Evolutionary conservation across 2,329 filamentous ascomycete genomes (phyloP), one percentile per base, ranked within the genome.

Genomic region (Epichloe uncinata): DNA sequence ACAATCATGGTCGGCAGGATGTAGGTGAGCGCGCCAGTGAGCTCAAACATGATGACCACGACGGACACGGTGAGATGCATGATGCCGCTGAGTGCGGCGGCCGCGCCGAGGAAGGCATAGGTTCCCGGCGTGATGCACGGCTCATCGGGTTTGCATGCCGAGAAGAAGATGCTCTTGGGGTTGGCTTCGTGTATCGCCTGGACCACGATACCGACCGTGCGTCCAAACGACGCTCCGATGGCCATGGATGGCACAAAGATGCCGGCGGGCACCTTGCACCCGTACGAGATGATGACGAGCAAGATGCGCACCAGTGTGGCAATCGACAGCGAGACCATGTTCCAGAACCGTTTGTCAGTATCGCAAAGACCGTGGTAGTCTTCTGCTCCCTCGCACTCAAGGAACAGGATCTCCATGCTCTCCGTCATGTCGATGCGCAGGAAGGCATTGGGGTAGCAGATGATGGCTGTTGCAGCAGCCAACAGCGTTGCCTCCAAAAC

Each of bases 161-260:
- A 74, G 63, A 98, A 98, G 69, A 96, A 95, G 16, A 80, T 73
- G 43, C 87, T 89, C 43, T 79, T 67, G 0, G 93, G 93, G 60
- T 90, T 85, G 0, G 85, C 78, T 61, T 96, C 87, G 62, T 97
- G 82, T 2, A 97, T 73, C 16, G 85, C 83, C 66, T 97, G 87
- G 15, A 98, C 93, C 45, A 96, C 75, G 52, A 97, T 96, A 16
- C 93, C 93, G n/a, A 98, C 75, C 56, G 90, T 88, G 40, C 93
- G 81, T 4, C 93, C 93, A 65, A 98, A 97, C 0, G 87, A 89
- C 0, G 93, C 93, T 1, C 93, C 93, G 47, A 98, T 82, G 1
- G 93, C 93, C 93, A 98, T 98, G 2, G 89, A 95, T 3, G 93
- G 93, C 0, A 98, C 91, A 58, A 98, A 98, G 55, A 98, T 97